Evolutionary conservation across 192 early-diverging fungal species (phyloP).

Genomic region (Podila epigama): DNA sequence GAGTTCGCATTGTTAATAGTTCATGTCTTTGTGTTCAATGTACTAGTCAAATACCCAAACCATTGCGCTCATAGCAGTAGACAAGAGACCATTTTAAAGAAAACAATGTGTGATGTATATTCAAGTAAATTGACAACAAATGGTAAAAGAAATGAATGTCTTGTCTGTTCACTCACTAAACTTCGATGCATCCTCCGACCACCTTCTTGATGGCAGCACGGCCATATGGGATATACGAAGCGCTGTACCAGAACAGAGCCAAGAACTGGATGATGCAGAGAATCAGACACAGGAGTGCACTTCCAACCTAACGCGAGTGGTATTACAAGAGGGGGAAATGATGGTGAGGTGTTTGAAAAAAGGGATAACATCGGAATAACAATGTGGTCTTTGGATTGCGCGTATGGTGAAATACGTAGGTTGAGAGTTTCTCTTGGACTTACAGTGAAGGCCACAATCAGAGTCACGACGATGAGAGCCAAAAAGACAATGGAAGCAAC

Average conservation of each 20-base stretch:
- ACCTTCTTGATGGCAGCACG: constrained; percentile 65
- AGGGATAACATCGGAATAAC: background rate
- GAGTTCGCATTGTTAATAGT: background rate
- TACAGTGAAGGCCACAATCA: constrained; percentile 77
- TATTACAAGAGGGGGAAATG: background rate
- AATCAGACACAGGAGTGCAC: constrained; percentile 77
- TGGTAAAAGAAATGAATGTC: background rate
- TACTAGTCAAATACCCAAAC: constrained; percentile 47
- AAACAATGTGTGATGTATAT: too few relatives aligned
- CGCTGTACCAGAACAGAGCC: constrained; percentile 88
- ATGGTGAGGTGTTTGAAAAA: background rate
- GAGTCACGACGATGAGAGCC: constrained; percentile 69
- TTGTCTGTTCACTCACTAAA: background rate
- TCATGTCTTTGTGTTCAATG: background rate
- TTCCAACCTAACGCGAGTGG: constrained; percentile 49
- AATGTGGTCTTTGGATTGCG: background rate
- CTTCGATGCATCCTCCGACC: constrained; percentile 61
- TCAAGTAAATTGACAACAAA: too few relatives aligned
- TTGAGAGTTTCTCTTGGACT: background rate
- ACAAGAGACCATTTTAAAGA: background rate
- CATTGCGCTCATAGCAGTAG: constrained; percentile 9
- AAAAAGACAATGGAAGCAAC: constrained; percentile 80
- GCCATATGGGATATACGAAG: constrained; percentile 95
- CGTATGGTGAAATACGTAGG: too few relatives aligned
- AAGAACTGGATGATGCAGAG: constrained; percentile 87